Conservation (phyloP, 495 filamentous ascomycete genomes). For the Penicillium riverlandense region DNA sequence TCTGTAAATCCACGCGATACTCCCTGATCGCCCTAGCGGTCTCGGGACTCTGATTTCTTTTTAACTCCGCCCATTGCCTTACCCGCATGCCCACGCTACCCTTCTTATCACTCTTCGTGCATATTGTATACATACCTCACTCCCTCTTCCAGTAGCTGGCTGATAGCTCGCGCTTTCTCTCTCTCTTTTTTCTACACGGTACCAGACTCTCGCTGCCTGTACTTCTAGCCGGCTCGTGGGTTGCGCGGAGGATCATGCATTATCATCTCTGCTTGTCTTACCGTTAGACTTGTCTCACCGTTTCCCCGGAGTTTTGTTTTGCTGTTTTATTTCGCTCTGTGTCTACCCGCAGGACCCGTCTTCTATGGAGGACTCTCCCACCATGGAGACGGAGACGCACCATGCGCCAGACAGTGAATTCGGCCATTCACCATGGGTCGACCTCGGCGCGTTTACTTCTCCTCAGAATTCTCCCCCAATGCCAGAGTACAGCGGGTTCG, state of each 20-base stretch:
- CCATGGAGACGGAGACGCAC: conserved; percentile 40
- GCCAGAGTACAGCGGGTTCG: conserved; percentile 36
- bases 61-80: conserved; percentile 30
- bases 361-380: conserved; percentile 13
- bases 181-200: background rate
- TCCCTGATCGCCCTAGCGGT: conserved; percentile 8
- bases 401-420: conserved; percentile 41
- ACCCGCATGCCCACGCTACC: conserved; percentile 19
- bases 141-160: background rate
- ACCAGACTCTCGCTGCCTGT: background rate
- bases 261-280: conserved; percentile 19
- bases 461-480: conserved; percentile 39
- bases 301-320: conserved; percentile 7
- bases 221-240: conserved; percentile 10
- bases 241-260: conserved; percentile 29
- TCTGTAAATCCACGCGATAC: conserved; percentile 17
- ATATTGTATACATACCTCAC: conserved; percentile 21
- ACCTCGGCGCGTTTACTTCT: conserved; percentile 38
- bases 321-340: conserved; percentile 6
- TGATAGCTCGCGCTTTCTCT: background rate
- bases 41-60: conserved; percentile 19
- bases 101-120: conserved; percentile 13
- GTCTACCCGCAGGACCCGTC: background rate
- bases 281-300: conserved; percentile 21
- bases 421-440: conserved; percentile 46